Percentiles rank a stretch among this genome's conserved stretches.
These are phyloP conservation scores for Santalum album DNA, from an alignment of 164 flowering plant species.

Conservation along the genomic window DNA sequence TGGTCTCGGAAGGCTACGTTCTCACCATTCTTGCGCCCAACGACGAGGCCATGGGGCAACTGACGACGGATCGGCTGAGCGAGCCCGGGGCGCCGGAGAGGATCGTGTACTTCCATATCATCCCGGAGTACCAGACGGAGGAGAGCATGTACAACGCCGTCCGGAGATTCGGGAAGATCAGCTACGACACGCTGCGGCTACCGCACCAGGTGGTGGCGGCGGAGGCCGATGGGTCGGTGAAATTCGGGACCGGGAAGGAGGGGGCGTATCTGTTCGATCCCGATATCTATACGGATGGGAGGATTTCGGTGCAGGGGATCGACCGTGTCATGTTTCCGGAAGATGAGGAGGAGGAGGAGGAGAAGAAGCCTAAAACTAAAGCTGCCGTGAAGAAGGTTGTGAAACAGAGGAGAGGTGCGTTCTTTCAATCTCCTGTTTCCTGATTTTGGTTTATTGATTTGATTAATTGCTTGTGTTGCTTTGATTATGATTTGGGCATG, in stretches of 20 bases:
- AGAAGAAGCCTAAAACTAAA: not conserved
- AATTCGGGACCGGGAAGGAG: conserved; percentile 32
- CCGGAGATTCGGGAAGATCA: conserved; percentile 39
- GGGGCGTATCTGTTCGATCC: conserved; percentile 43
- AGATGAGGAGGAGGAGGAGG: conserved; percentile 12
- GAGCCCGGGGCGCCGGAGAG: conserved; percentile 51
- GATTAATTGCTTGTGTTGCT: no score
- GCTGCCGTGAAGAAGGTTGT: conserved; percentile 5
- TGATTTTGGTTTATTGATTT: no score
- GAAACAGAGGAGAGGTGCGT: conserved; percentile 25
- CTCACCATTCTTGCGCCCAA: conserved; percentile 41
- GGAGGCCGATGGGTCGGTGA: conserved; percentile 51
- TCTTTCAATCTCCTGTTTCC: no score
- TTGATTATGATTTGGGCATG: no score
- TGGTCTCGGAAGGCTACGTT: conserved; percentile 41
- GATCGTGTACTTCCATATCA: conserved; percentile 39
- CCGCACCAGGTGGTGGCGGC: conserved; percentile 38
- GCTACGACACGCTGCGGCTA: conserved; percentile 35
- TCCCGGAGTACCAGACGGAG: conserved; percentile 59
- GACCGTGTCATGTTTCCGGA: conserved; percentile 37
- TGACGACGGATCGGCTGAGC: conserved; percentile 34
- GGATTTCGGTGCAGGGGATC: conserved; percentile 51
- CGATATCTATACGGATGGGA: conserved; percentile 48
- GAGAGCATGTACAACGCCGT: conserved; percentile 58
- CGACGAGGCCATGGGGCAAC: conserved; percentile 50